These are phyloP conservation scores for Euphorbia peplus DNA, from an alignment of 345 rosid genomes.

Conservation along the genomic window DNA sequence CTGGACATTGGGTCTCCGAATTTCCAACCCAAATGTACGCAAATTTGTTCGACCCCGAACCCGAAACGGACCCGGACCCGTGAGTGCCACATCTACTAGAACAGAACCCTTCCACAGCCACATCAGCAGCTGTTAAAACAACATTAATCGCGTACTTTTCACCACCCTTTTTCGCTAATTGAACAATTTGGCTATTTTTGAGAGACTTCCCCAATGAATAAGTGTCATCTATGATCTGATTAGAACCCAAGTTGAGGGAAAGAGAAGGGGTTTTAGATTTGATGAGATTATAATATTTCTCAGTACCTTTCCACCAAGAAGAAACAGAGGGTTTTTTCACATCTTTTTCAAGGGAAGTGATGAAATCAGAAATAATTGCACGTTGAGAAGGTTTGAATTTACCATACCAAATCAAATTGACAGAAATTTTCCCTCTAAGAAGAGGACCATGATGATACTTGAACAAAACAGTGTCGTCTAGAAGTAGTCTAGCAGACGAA, in stretches of 20 bases:
- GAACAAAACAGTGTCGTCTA: constrained; percentile 7
- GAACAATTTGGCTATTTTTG: constrained; percentile 18
- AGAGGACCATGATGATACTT: constrained; percentile 30
- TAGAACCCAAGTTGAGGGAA: constrained; percentile 6
- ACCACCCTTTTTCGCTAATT: constrained; percentile 21
- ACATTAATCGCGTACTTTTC: constrained; percentile 23
- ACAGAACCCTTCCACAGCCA: constrained; percentile 28
- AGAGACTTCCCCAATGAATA: constrained; percentile 29
- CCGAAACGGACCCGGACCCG: constrained; percentile 7
- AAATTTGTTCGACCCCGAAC: constrained; percentile 19
- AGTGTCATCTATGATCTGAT: constrained; percentile 18
- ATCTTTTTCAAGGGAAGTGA: constrained; percentile 6
- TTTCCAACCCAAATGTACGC: constrained; percentile 37
- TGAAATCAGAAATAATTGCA: constrained; percentile 26
- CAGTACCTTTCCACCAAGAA: constrained; percentile 24
- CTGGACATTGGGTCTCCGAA: constrained; percentile 32
- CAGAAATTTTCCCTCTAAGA: constrained; percentile 17
- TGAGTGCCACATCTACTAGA: constrained; percentile 26
- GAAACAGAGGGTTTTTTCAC: constrained; percentile 13
- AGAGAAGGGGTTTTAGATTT: constrained; percentile 13
- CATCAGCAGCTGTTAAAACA: constrained; percentile 25
- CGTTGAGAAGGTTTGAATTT: constrained; percentile 27
- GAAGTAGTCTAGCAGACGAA: constrained; percentile 13
- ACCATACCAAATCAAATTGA: constrained; percentile 31
- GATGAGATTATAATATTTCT: constrained; percentile 19